Conservation (phyloP, 1,284 basidiomycete genomes). For the Calocybe gambosa region DNA sequence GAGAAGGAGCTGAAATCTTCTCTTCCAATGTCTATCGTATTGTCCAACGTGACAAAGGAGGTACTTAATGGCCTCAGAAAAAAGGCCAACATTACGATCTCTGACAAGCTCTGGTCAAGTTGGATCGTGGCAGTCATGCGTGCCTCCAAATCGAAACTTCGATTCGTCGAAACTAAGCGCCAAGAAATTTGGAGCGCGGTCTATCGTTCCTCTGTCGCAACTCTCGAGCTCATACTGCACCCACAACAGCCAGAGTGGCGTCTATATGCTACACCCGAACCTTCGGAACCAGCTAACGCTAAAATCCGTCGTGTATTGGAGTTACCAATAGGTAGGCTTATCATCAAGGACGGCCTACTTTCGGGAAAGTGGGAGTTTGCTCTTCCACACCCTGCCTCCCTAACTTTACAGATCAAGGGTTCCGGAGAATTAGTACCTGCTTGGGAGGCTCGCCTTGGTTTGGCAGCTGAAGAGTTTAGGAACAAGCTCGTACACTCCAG, state of each 20-base stretch:
- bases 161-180: slow-evolving; percentile 82
- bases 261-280: slow-evolving; percentile 67
- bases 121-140: slow-evolving; percentile 70
- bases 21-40: slow-evolving; percentile 81
- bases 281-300: slow-evolving; percentile 71
- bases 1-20: slow-evolving; percentile 70
- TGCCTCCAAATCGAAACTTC: slow-evolving; percentile 60
- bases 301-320: slow-evolving; percentile 72
- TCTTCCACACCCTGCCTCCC: slow-evolving; percentile 55
- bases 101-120: slow-evolving; percentile 50
- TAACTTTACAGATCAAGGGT: slow-evolving; percentile 62
- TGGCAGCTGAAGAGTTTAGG: slow-evolving; percentile 59
- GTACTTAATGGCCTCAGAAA: slow-evolving; percentile 51
- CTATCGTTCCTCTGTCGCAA: slow-evolving; percentile 70
- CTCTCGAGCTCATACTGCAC: slow-evolving; percentile 74
- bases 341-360: slow-evolving; percentile 54
- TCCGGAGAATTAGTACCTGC: slow-evolving; percentile 69
- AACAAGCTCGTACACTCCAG: slow-evolving; percentile 66
- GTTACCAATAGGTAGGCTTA: slow-evolving; percentile 75
- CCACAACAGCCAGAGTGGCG: slow-evolving; percentile 83
- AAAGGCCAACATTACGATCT: slow-evolving; percentile 36
- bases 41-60: slow-evolving; percentile 48
- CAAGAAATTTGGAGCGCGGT: slow-evolving; percentile 84
- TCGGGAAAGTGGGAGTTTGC: slow-evolving; percentile 80
- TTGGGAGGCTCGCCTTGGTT: slow-evolving; percentile 84